These are phyloP conservation scores for Globisporangium solare DNA, from an alignment of 352 stramenopile genomes.

Conservation along the genomic window DNA sequence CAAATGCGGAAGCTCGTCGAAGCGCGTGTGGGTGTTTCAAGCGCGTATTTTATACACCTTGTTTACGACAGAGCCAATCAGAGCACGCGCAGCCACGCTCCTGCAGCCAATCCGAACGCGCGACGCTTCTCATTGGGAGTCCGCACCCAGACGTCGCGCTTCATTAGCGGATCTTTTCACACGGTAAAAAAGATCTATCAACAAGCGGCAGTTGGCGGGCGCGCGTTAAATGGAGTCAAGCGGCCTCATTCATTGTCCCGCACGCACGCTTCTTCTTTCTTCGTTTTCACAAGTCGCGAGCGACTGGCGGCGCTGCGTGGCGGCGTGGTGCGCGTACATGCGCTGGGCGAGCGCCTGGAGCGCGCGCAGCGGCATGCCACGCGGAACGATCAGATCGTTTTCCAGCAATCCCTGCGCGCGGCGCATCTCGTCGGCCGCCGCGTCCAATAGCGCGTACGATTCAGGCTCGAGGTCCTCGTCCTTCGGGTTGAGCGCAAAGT, in stretches of 20 bases:
- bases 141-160: background rate
- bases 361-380: slow-evolving; percentile 43
- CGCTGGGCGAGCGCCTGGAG: slow-evolving; percentile 36
- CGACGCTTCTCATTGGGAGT: slow-evolving; percentile 19
- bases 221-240: background rate
- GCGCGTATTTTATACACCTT: background rate
- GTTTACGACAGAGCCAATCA: background rate
- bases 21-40: background rate
- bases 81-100: background rate
- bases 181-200: no score
- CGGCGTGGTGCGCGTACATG: slow-evolving; percentile 38
- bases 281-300: slow-evolving; percentile 13
- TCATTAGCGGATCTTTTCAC: no score
- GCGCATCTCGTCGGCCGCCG: slow-evolving; percentile 31
- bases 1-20: background rate
- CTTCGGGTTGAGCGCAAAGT: slow-evolving; percentile 51
- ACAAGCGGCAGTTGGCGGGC: no score
- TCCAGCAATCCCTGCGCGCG: slow-evolving; percentile 40
- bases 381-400: slow-evolving; percentile 37
- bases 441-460: slow-evolving; percentile 29
- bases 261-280: background rate
- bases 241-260: background rate
- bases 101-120: slow-evolving; percentile 26
- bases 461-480: slow-evolving; percentile 43
- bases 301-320: slow-evolving; percentile 5